A percentile compares a stretch with the other conserved stretches of the same genome.
Evolutionary conservation across 768 basidiomycete genomes (phyloP).

Genomic region (Kondoa subrosea): DNA sequence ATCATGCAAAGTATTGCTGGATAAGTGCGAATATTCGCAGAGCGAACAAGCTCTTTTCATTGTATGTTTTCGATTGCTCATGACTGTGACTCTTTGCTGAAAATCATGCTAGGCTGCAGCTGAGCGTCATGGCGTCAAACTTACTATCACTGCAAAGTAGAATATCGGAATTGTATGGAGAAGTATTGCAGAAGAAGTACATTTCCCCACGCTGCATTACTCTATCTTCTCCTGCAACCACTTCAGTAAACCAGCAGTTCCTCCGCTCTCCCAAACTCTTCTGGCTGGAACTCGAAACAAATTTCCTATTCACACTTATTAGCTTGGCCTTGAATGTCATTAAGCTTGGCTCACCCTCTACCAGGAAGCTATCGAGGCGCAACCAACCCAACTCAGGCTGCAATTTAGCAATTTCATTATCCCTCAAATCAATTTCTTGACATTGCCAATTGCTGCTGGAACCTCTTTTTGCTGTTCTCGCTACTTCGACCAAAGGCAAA

Average conservation of each 20-base stretch:
- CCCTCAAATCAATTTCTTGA: background rate
- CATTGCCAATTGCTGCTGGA: background rate
- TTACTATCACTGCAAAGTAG: too few species aligned
- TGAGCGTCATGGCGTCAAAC: too few species aligned
- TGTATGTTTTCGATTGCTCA: too few species aligned
- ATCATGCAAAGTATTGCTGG: too few species aligned
- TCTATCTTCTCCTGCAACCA: background rate
- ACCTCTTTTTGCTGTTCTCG: background rate
- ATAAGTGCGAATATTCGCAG: too few species aligned
- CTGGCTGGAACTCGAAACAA: background rate
- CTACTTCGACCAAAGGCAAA: slow-evolving; percentile 3
- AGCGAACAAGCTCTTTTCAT: too few species aligned
- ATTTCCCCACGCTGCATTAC: background rate
- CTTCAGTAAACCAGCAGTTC: slow-evolving; percentile 1
- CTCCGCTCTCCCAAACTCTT: background rate
- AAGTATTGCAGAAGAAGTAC: too few species aligned
- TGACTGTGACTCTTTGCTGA: too few species aligned
- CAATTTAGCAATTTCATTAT: slow-evolving; percentile 2
- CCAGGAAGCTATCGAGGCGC: background rate
- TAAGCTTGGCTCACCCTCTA: background rate
- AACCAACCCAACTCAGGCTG: background rate
- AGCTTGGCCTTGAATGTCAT: background rate
- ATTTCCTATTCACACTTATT: background rate
- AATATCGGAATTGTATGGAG: too few species aligned
- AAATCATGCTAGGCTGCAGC: too few species aligned